A percentile compares a stretch with the other conserved stretches of the same genome.
phyloP scores from a whole-genome alignment of 345 rosid species.

The Lepidium sativum region DNA sequence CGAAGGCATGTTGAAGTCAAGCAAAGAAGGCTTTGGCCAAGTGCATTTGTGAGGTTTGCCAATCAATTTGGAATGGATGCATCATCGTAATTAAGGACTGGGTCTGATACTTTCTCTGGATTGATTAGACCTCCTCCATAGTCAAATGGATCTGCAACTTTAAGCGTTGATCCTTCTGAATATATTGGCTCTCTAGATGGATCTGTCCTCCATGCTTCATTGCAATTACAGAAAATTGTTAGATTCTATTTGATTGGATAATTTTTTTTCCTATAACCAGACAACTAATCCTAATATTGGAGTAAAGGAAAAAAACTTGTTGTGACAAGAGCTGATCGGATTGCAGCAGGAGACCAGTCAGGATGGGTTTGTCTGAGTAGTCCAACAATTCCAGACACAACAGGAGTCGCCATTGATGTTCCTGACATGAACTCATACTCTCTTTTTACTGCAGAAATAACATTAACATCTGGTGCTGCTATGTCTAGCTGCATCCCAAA shows the following conservation, averaged over 20 bases:
- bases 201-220: constrained; percentile 32
- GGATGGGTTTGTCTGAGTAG: constrained; percentile 29
- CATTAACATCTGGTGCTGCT: constrained; percentile 39
- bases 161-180: constrained; percentile 39
- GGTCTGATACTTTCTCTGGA: constrained; percentile 43
- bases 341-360: constrained; percentile 41
- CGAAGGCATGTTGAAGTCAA: constrained; percentile 43
- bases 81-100: constrained; percentile 50
- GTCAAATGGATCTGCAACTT: constrained; percentile 60
- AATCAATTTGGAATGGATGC: constrained; percentile 32
- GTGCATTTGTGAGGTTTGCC: constrained; percentile 19
- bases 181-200: constrained; percentile 44
- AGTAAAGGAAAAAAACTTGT: constrained; percentile 24
- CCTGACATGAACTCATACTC: constrained; percentile 23
- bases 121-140: constrained; percentile 55
- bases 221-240: neutral
- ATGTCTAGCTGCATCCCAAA: constrained; percentile 34
- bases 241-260: neutral
- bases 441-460: constrained; percentile 27
- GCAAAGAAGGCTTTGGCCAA: constrained; percentile 8
- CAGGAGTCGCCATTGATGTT: constrained; percentile 40
- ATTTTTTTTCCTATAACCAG: neutral
- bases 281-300: neutral
- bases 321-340: constrained; percentile 44
- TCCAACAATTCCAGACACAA: constrained; percentile 36